These are phyloP conservation scores for Cercospora janseana DNA, from an alignment of 2,329 filamentous ascomycete species.

Conservation along the genomic window DNA sequence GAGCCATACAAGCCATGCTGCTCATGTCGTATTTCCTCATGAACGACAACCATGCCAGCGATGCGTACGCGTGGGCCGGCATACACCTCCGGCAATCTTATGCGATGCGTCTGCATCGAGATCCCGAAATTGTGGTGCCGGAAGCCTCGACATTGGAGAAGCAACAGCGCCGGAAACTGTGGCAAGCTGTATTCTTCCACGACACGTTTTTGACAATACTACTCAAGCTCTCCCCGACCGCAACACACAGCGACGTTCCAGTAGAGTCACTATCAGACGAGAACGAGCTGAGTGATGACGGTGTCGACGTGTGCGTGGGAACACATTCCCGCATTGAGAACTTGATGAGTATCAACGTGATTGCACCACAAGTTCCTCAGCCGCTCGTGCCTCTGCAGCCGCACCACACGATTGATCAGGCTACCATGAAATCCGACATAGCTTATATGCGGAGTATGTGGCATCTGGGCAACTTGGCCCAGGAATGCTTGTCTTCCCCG, in stretches of 20 bases:
- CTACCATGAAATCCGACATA: constrained; percentile 37
- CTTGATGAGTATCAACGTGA: constrained; percentile 53
- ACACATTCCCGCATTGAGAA: constrained; percentile 46
- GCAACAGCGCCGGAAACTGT: constrained; percentile 74
- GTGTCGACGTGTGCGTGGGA: constrained; percentile 59
- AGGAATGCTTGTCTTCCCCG: constrained; percentile 72
- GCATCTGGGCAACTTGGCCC: constrained; percentile 75
- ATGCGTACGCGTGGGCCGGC: constrained; percentile 79
- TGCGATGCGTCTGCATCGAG: constrained; percentile 76
- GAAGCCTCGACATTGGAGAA: constrained; percentile 69
- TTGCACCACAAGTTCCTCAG: constrained; percentile 42
- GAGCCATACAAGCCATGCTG: constrained; percentile 76
- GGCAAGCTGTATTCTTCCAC: constrained; percentile 77
- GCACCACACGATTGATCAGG: constrained; percentile 36
- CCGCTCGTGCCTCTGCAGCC: constrained; percentile 36
- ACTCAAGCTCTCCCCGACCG: constrained; percentile 71
- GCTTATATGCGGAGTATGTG: constrained; percentile 71
- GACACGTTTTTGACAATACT: constrained; percentile 79
- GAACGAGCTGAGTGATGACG: constrained; percentile 49
- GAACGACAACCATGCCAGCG: constrained; percentile 80
- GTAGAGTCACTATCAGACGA: constrained; percentile 72
- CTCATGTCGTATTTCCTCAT: constrained; percentile 81
- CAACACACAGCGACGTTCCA: constrained; percentile 74
- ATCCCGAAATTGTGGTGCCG: constrained; percentile 70
- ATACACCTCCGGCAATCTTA: constrained; percentile 75